phyloP scores from a whole-genome alignment of 2,329 filamentous ascomycete species.

The Ophiocordyceps camponoti-floridani region DNA sequence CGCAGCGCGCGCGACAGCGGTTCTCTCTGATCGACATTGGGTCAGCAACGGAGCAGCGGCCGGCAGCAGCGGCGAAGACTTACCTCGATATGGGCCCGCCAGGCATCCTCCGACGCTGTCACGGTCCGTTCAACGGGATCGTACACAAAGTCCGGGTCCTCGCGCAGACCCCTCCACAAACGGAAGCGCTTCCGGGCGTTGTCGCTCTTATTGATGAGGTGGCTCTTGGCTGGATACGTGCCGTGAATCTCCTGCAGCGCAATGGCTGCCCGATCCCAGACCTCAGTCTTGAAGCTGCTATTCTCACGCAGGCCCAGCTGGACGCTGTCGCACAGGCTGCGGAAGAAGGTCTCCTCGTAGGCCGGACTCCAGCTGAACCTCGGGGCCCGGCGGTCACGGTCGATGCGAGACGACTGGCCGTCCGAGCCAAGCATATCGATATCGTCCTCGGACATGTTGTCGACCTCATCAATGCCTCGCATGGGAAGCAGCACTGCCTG shows the following conservation, averaged over 20 bases:
- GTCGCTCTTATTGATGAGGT: constrained; percentile 46
- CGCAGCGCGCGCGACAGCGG: constrained; percentile 37
- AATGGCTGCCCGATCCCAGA: constrained; percentile 38
- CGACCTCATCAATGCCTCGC: neutral
- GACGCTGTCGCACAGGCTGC: constrained; percentile 41
- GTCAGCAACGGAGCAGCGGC: neutral
- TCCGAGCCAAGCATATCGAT: constrained; percentile 17
- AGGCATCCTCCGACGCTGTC: constrained; percentile 37
- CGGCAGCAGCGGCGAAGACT: constrained; percentile 6
- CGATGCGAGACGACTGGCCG: constrained; percentile 15
- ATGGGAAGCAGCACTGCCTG: neutral
- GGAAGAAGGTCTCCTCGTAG: constrained; percentile 43
- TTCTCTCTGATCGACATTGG: constrained; percentile 26
- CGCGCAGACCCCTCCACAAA: constrained; percentile 39
- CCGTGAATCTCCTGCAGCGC: constrained; percentile 35
- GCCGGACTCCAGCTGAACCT: constrained; percentile 42
- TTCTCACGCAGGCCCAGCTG: constrained; percentile 36
- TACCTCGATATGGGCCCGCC: constrained; percentile 39
- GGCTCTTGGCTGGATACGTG: constrained; percentile 40
- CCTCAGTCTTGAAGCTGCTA: constrained; percentile 43
- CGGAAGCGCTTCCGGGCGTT: constrained; percentile 45
- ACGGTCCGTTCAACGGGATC: constrained; percentile 31
- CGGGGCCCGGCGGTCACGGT: constrained; percentile 24
- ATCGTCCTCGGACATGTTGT: constrained; percentile 20
- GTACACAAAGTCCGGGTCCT: constrained; percentile 38